A percentile compares a stretch with the other conserved stretches of the same genome.
phyloP scores from a whole-genome alignment of 176 grass and related monocot species.

The Avena insularis region DNA sequence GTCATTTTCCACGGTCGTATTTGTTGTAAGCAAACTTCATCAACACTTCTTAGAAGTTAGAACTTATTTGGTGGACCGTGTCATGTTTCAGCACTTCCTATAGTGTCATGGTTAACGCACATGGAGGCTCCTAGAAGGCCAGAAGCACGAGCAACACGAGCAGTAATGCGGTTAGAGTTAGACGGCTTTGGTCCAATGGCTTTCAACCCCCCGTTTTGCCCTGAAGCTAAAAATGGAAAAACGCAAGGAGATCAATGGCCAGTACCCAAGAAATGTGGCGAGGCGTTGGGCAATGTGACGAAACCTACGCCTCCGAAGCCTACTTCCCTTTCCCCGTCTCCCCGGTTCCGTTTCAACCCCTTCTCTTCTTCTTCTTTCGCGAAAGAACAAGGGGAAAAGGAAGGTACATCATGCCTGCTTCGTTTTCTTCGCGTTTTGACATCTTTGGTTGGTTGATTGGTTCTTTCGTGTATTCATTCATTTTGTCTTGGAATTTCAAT shows the following conservation, averaged over 20 bases:
- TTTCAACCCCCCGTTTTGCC: slow-evolving; percentile 10
- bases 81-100: too few species aligned
- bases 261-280: slow-evolving; percentile 31
- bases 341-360: slow-evolving; percentile 44
- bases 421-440: background rate
- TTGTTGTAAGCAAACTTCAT: too few species aligned
- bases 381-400: slow-evolving; percentile 38
- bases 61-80: too few species aligned
- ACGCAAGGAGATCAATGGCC: slow-evolving; percentile 7
- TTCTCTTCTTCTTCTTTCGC: slow-evolving; percentile 42
- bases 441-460: background rate
- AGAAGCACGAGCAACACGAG: slow-evolving; percentile 6
- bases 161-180: slow-evolving; percentile 19
- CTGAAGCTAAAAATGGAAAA: slow-evolving; percentile 50
- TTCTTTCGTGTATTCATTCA: background rate
- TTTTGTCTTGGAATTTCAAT: background rate
- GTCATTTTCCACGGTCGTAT: too few species aligned
- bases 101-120: background rate
- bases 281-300: slow-evolving; percentile 46
- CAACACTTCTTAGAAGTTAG: too few species aligned
- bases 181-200: slow-evolving; percentile 27
- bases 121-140: background rate
- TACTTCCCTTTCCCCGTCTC: slow-evolving; percentile 47
- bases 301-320: slow-evolving; percentile 42
- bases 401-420: slow-evolving; percentile 31